Percentiles rank a stretch among this genome's conserved stretches.
Evolutionary conservation across 1,139 yeast genomes (phyloP).

Genomic region (Zygoascus sp.): DNA sequence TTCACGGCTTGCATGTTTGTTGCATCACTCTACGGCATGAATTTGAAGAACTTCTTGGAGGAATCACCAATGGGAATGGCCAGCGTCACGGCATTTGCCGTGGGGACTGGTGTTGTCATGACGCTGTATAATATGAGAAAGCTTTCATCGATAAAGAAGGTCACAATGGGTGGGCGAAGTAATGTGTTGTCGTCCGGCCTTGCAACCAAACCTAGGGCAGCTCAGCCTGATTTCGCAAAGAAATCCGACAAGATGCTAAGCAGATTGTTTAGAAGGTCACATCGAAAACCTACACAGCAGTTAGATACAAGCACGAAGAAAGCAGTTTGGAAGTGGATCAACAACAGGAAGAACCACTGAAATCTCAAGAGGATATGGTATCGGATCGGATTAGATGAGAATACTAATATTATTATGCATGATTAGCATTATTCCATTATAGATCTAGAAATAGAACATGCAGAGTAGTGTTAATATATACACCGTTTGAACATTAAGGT

Average conservation of each 20-base stretch:
- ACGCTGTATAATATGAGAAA: conserved; percentile 35
- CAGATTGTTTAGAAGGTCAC: background rate
- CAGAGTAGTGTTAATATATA: conserved; percentile 1
- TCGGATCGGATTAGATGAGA: no score
- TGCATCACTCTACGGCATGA: conserved; percentile 93
- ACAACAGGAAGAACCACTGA: conserved; percentile 13
- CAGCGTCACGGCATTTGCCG: conserved; percentile 37
- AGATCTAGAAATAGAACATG: background rate
- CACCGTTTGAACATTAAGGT: background rate
- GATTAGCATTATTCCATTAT: background rate
- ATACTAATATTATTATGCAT: no score
- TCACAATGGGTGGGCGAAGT: conserved; percentile 36
- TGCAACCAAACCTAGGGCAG: background rate
- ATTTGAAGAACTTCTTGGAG: conserved; percentile 82
- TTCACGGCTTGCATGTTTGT: conserved; percentile 72
- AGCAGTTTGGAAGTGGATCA: conserved; percentile 23
- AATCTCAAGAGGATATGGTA: no score
- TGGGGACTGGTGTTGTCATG: conserved; percentile 36
- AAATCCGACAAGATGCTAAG: background rate
- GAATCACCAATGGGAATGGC: conserved; percentile 67
- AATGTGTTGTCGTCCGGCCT: background rate
- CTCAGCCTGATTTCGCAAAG: background rate
- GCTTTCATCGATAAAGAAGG: conserved; percentile 41
- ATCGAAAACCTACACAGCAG: background rate
- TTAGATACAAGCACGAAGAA: background rate